Evolutionary conservation across 2,329 filamentous ascomycete species (phyloP), one percentile per base, ranked within the genome.

Genomic region (Talaromyces atroroseus): DNA sequence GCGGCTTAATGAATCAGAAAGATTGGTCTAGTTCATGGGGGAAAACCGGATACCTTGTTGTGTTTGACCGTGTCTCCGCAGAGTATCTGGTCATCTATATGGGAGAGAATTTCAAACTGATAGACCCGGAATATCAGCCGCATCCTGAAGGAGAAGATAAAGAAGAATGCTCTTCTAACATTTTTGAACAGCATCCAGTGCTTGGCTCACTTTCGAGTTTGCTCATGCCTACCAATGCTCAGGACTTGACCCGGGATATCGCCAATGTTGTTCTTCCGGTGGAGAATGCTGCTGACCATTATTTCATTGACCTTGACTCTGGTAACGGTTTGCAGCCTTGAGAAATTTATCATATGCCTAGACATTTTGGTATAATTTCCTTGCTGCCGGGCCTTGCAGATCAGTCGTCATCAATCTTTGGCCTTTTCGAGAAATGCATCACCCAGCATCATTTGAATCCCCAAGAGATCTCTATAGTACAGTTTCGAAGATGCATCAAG

Each of bases 11-110:
- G n/a, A 5, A 23, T 16, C 16, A 8, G 18, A 21, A 23, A 34
- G 11, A n/a, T 45, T 49, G 12, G 49, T n/a, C 16, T 12, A 16
- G 18, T 47, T 29, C n/a, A 45, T 42, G 24, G n/a, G 48, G 14
- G 20, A 58, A 63, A 38, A 70, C 71, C 1, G 71, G 70, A 5
- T 68, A 74, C 55, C 66, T 74, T 23, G 63, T 74, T 49, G 64
- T 65, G 26, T 73, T 67, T 67, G 70, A 74, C 57, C 67, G 71
- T 34, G 60, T 60, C 52, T 60, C 59, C 40, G 62, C 64, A 14
- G 61, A 63, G 42, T 63, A 72, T 53, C 52, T 71, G 24, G 58
- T 66, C 24, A 50, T 74, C 5, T 71, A 63, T 60, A 60, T 68
- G 36, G 69, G 68, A 40, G 61, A 64, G 55, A 56, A 53, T 40